Percentiles rank a stretch among this genome's conserved stretches.
These are phyloP conservation scores for Schizophyllum amplum DNA, from an alignment of 1,284 basidiomycete genomes.

Conservation along the genomic window DNA sequence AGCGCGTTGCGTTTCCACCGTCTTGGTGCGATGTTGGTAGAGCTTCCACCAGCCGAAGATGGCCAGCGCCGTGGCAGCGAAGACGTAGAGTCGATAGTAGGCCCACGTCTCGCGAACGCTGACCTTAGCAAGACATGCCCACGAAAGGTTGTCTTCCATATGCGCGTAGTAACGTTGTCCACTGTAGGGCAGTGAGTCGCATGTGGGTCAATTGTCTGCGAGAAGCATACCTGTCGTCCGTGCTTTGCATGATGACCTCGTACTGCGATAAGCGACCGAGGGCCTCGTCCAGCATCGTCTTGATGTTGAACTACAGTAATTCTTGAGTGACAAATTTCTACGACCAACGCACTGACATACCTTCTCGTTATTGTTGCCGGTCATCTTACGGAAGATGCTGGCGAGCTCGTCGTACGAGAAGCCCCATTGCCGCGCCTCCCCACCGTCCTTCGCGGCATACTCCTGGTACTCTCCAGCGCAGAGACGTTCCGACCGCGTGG, in stretches of 20 bases:
- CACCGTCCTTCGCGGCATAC: conserved; percentile 36
- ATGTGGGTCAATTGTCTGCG: not conserved
- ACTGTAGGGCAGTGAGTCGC: not conserved
- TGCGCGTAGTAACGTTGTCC: not conserved
- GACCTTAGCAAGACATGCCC: not conserved
- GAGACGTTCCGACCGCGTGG: conserved; percentile 60
- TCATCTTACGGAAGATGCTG: conserved; percentile 26
- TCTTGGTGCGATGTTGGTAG: conserved; percentile 22
- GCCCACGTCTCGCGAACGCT: not conserved
- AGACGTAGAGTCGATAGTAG: not conserved
- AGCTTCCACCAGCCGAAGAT: not conserved
- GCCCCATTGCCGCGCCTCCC: conserved; percentile 73
- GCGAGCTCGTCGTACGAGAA: conserved; percentile 44
- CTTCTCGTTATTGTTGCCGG: conserved; percentile 43
- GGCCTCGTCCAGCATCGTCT: not conserved
- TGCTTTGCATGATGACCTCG: not conserved
- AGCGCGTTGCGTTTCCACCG: conserved; percentile 47
- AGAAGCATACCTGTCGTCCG: not conserved
- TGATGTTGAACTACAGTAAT: not conserved
- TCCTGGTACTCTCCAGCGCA: conserved; percentile 49
- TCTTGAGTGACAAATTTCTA: not conserved
- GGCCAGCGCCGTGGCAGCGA: not conserved
- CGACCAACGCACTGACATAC: conserved; percentile 29
- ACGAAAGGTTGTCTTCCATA: not conserved
- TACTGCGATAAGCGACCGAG: not conserved